Base-by-base conservation (phyloP, 2,329 filamentous ascomycete genomes). In the Neonectria ditissima region DNA sequence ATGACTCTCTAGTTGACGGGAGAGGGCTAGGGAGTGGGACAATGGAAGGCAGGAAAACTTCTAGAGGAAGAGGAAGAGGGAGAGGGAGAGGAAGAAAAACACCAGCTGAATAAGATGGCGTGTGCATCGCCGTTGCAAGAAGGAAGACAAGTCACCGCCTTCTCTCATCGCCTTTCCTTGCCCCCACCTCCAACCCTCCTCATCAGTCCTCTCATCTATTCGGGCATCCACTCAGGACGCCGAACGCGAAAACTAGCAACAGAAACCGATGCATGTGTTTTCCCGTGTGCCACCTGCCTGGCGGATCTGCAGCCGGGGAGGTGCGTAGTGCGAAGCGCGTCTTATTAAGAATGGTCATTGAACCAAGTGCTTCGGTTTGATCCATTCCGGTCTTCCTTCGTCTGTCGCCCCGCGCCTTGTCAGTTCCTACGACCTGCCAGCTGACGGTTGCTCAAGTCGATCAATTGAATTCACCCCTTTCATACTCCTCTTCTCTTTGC, bases 281-380 rank as follows among this genome's bases (percentile, higher is more conserved):
- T 69, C 62, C 61, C 63, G 52, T 70, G 70, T 73, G 65, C 45
- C 69, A 73, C 66, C 69, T 63, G 68, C 62, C 60, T 65, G 59
- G 61, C 65, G 41, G 63, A 73, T 72, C 69, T 71, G 71, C 71
- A 69, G 57, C 37, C 55, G 63, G 59, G 54, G 60, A 54, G 63
- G 62, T 70, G 43, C 43, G 20, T 26, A 26, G 65, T 71, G 22
- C 22, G 20, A n/a, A 26, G 63, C 69, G 65, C 57, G 63, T 73
- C 39, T 60, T 69, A 57, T 61, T 69, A 59, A 62, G 60, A 70
- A 73, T 63, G 65, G 67, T 57, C 59, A n/a, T n/a, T n/a, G n/a
- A 58, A 65, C 56, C 43, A 60, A 60, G 63, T 32, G 32, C 63
- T 28, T 20, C 13, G 53, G 55, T 61, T 57, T 65, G 66, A 57